Conservation (phyloP, 176 grass and related monocot species). For the Bothriochloa decipiens region DNA sequence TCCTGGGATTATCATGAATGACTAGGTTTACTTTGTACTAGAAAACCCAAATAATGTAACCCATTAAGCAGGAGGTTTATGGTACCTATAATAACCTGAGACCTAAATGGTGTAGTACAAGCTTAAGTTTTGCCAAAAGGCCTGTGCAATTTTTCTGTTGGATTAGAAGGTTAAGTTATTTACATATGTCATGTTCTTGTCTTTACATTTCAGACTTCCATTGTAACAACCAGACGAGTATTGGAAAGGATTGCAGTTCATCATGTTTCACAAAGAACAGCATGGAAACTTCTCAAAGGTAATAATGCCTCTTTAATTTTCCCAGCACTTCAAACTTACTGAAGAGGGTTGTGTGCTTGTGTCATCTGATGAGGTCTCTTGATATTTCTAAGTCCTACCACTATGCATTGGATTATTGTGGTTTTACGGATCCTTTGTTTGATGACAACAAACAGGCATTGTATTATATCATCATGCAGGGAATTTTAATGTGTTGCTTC, state of each 20-base stretch:
- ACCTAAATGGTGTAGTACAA: background rate
- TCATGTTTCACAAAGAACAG: constrained; percentile 87
- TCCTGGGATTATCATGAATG: constrained; percentile 18
- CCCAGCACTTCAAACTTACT: background rate
- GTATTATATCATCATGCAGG: background rate
- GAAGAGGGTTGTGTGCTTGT: background rate
- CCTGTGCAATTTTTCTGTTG: background rate
- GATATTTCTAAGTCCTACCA: background rate
- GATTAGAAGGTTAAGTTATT: background rate
- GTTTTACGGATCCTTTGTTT: background rate
- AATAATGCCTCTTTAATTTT: constrained; percentile 23
- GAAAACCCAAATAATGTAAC: constrained; percentile 39
- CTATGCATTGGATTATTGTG: background rate
- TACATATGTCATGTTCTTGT: constrained; percentile 28
- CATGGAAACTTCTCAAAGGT: constrained; percentile 99
- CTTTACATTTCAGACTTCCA: constrained; percentile 65
- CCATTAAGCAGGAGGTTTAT: background rate
- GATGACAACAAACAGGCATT: background rate
- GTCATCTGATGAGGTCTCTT: constrained; percentile 3
- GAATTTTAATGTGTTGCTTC: background rate
- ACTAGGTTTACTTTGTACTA: constrained; percentile 7
- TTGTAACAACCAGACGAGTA: constrained; percentile 86
- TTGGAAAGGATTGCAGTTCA: constrained; percentile 82
- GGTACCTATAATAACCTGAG: background rate
- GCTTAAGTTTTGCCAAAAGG: constrained; percentile 16